Evolutionary conservation across 805 yeast genomes (phyloP), one percentile per base, ranked within the genome.

Genomic region (Limtongia smithiae): DNA sequence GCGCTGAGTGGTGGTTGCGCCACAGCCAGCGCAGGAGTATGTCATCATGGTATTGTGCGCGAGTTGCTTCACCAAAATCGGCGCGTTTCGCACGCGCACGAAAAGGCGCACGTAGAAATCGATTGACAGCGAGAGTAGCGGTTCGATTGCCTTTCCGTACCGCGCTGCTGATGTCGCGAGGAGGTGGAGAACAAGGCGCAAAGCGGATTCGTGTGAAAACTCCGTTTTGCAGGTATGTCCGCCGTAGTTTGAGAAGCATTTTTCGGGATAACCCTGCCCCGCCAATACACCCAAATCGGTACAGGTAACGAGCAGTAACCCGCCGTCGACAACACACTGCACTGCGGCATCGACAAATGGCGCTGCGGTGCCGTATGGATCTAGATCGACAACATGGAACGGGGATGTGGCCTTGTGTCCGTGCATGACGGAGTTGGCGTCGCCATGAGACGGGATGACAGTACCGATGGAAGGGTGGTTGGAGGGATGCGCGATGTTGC

Each of bases 311-410:
- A 93, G 71, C 57, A 93, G 68, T 37, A 93, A 62, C 1, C 97
- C 99, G 48, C 83, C 90, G 58, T 90, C 89, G 41, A 77, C 78
- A n/a, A 90, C 77, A 28, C 83, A 72, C 62, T 88, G 95, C 28
- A 93, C 72, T 0, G 97, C 97, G 28, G 93, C 80, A 65, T 93
- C 98, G 25, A 93, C 75, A 65, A 93, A 93, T 6, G 98, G 98
- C 0, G 96, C 80, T 0, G 96, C 98, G 0, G 97, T 84, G 27
- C 99, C 99, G 64, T 93, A 93, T 0, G 99, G 99, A 67, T 93
- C 99, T 44, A 93, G 74, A 68, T 93, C 99, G 50, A 93, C 80
- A 2, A 87, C 85, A 64, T 93, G 95, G 68, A 83, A 89, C 62
- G 68, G 41, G 41, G 35, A 32, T 68, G 55, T 39, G n/a, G n/a